Evolutionary conservation across 2,329 filamentous ascomycete genomes (phyloP).

Genomic region (Pseudogymnoascus verrucosus): DNA sequence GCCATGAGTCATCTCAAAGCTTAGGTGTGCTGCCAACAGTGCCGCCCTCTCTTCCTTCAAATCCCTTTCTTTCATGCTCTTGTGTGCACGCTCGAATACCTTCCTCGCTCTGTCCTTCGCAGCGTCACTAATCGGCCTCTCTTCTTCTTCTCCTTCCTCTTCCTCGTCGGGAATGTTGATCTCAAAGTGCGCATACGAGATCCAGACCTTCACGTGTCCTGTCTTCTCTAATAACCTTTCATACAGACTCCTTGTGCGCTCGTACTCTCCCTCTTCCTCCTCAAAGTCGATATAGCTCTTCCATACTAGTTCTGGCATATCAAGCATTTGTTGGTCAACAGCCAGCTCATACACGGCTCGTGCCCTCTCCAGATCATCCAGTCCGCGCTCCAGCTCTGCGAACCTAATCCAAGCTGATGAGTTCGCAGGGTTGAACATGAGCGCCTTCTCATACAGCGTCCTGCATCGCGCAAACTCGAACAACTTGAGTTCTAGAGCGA

Average conservation of each 20-base stretch:
- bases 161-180: slow-evolving; percentile 79
- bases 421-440: slow-evolving; percentile 86
- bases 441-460: slow-evolving; percentile 86
- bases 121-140: slow-evolving; percentile 66
- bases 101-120: slow-evolving; percentile 75
- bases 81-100: slow-evolving; percentile 79
- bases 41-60: slow-evolving; percentile 91
- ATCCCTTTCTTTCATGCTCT: slow-evolving; percentile 79
- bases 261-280: slow-evolving; percentile 89
- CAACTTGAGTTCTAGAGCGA: slow-evolving; percentile 84
- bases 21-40: slow-evolving; percentile 83
- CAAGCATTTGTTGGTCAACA: slow-evolving; percentile 70
- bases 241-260: slow-evolving; percentile 72
- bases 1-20: slow-evolving; percentile 84
- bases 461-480: slow-evolving; percentile 92
- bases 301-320: slow-evolving; percentile 98
- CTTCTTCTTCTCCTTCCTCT: slow-evolving; percentile 43
- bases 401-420: slow-evolving; percentile 95
- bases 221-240: slow-evolving; percentile 89
- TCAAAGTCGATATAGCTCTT: slow-evolving; percentile 99
- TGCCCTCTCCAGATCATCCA: slow-evolving; percentile 83
- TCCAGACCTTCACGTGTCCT: slow-evolving; percentile 99
- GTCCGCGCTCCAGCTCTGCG: slow-evolving; percentile 81
- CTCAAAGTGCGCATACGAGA: slow-evolving; percentile 96
- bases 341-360: slow-evolving; percentile 90